These are phyloP conservation scores for Acarospora socialis DNA, from an alignment of 2,329 filamentous ascomycete genomes.

Conservation along the genomic window DNA sequence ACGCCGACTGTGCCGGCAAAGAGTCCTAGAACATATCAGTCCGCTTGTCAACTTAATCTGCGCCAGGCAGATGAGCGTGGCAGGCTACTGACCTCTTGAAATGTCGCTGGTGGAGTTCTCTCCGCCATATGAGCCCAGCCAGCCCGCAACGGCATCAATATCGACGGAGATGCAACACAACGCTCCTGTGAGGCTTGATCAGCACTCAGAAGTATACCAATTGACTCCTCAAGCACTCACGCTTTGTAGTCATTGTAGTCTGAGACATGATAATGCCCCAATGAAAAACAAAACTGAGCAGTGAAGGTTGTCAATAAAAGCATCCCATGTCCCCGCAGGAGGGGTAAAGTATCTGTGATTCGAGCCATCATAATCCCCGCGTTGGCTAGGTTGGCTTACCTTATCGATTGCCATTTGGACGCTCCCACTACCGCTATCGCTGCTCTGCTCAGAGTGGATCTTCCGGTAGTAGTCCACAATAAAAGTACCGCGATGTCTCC, in stretches of 20 bases:
- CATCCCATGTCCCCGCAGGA: no score
- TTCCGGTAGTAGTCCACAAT: no score
- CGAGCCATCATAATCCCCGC: no score
- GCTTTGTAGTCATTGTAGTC: no score
- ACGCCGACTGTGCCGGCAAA: constrained; percentile 39
- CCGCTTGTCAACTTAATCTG: constrained; percentile 34
- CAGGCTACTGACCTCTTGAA: constrained; percentile 9
- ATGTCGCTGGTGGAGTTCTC: constrained; percentile 14
- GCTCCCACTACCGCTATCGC: no score
- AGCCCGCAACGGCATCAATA: constrained; percentile 46
- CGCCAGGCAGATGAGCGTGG: constrained; percentile 36
- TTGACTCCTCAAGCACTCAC: no score
- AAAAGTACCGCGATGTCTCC: no score
- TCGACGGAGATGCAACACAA: constrained; percentile 29
- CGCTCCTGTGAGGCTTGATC: constrained; percentile 7
- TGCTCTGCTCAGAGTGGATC: no score
- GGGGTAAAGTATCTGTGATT: no score
- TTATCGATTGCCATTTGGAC: no score
- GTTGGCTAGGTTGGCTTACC: no score
- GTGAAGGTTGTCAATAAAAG: constrained; percentile 2
- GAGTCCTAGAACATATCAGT: constrained; percentile 37
- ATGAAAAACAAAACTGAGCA: constrained; percentile 2
- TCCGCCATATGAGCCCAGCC: constrained; percentile 39
- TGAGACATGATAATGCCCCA: constrained; percentile 10
- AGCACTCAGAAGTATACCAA: no score